Evolutionary conservation across 2,329 filamentous ascomycete species (phyloP), one percentile per base, ranked within the genome.

Genomic region (Incumbomyces delicatus): DNA sequence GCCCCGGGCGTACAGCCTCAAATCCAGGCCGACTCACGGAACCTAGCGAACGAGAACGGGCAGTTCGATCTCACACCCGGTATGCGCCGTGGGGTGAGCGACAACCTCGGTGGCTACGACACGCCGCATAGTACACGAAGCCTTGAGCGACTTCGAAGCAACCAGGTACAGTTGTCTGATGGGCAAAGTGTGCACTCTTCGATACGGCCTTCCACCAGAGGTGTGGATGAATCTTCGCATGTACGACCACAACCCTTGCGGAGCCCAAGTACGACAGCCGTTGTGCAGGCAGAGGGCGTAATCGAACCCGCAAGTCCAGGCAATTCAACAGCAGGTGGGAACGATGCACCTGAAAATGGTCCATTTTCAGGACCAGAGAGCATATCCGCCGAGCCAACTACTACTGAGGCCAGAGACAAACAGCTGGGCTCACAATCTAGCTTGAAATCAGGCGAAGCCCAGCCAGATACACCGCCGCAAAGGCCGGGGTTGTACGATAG

Each of bases 221-320:
- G 10, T 17, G 18, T 36, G 14, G 34, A 44, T 7, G 31, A 17
- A n/a, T 12, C n/a, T 2, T 40, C 30, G 8, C 18, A 14, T 13
- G 5, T 27, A 7, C 35, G 44, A 17, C 31, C 51, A 41, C 40
- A 50, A 12, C 48, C 45, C 4, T 29, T 57, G 3, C 22, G 54
- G 35, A 58, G 48, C 37, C 46, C 48, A 6, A 58, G 55, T 35
- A 45, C 54, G n/a, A 53, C 41, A 18, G 55, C 55, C 3, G 46
- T 58, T 6, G 46, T 53, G 22, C 46, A 47, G 12, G 53, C 51
- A 6, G 54, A 53, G 16, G 55, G 55, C 8, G 43, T 58, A 29
- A 49, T 54, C 5, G 44, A 41, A 4, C 32, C 44, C 36, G 5
- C n/a, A 18, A 6, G 6, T 5, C 6, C 6, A 17, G 36, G 36